Evolutionary conservation across 768 basidiomycete genomes (phyloP).

Genomic region (Tulasnella sp.): DNA sequence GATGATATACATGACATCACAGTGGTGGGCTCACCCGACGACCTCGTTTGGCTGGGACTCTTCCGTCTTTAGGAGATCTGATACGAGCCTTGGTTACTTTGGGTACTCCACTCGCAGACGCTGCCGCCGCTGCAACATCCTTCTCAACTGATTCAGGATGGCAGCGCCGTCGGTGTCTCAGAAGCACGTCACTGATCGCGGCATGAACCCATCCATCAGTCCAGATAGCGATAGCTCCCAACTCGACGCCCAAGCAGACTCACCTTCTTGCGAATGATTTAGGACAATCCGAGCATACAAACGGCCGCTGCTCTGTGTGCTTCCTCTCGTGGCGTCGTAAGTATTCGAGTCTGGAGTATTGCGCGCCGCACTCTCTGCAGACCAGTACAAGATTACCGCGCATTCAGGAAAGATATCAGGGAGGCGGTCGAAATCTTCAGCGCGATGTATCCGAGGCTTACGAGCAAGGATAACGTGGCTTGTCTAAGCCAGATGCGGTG

Average conservation of each 20-base stretch:
- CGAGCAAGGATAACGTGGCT: slow-evolving; percentile 9
- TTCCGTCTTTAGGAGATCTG: background rate
- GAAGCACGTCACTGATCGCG: slow-evolving; percentile 27
- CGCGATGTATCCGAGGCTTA: background rate
- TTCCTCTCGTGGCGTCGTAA: slow-evolving; percentile 30
- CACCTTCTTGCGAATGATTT: slow-evolving; percentile 31
- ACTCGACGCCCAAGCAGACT: background rate
- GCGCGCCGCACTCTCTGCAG: slow-evolving; percentile 19
- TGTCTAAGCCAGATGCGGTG: background rate
- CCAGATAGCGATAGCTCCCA: background rate
- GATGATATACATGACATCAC: background rate
- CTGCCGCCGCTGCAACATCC: slow-evolving; percentile 7
- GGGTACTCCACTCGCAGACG: background rate
- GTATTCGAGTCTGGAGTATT: slow-evolving; percentile 30
- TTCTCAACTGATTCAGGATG: slow-evolving; percentile 22
- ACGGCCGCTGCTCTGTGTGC: slow-evolving; percentile 29
- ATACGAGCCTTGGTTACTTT: background rate
- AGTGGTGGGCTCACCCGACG: background rate
- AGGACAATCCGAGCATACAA: slow-evolving; percentile 27
- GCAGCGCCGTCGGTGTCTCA: slow-evolving; percentile 28
- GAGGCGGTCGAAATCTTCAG: background rate
- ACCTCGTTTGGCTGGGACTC: background rate
- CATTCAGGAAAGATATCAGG: too few relatives aligned
- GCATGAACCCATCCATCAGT: slow-evolving; percentile 2
- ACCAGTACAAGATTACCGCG: too few relatives aligned